Evolutionary conservation across 257 asterid species (phyloP), one percentile per base, ranked within the genome.

Genomic region (Linderniella brevidens): DNA sequence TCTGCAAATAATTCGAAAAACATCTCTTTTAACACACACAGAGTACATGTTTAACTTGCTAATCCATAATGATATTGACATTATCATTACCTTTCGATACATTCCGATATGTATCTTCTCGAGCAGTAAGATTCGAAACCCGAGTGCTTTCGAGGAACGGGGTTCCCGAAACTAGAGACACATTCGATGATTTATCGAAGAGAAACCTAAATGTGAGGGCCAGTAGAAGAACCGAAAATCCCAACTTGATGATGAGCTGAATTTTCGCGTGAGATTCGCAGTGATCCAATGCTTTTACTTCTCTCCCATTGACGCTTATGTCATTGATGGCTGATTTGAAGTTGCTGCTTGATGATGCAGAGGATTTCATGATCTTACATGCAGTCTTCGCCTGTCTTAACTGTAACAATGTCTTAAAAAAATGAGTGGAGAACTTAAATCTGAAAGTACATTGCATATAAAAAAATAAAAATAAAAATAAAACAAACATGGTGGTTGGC

Each of bases 121-220:
- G 13, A 48, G 59, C 49, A 58, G 50, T 11, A 3, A 55, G 17
- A 6, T 58, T 11, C 13, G 67, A 57, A 61, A 29, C 37, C 18
- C 35, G 53, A 32, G 59, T 12, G 17, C 29, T 57, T 19, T 58
- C 56, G 19, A 60, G 56, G 57, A 69, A 69, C 45, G 71, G 71
- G 62, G 66, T 49, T 32, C 51, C 58, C 35, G 72, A 16, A 61
- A 64, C 66, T 35, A 63, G 49, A 41, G 86, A 72, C 70, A 54
- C 18, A 25, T 25, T 25, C 62, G 77, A 42, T 76, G 68, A 56
- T 79, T 77, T 65, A 57, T 66, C 55, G 48, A 39, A 64, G 8
- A 77, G 58, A 17, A 79, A 66, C 65, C 57, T 65, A 56, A 77
- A 71, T 49, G 64, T 72, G 53, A 83, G 73, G 43, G 64, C 86